These are phyloP conservation scores for Hypoxylon sp. DNA, from an alignment of 2,329 filamentous ascomycete genomes.

Conservation along the genomic window DNA sequence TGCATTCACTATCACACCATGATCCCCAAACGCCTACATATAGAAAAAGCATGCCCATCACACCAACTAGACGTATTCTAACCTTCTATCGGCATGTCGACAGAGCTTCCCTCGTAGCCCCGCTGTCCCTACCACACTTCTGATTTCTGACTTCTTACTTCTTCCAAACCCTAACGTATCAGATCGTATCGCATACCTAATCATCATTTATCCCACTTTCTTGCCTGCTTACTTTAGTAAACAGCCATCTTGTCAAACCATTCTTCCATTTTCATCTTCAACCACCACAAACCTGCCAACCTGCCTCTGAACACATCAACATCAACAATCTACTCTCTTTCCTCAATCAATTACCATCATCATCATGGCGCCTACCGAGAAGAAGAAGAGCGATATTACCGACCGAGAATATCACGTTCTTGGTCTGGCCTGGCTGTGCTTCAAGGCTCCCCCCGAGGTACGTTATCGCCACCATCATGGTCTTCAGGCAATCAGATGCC, in stretches of 20 bases:
- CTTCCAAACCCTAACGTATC: not conserved
- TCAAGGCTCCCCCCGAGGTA: slow-evolving; percentile 40
- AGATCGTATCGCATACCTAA: not conserved
- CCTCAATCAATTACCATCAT: not conserved
- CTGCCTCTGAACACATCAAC: not conserved
- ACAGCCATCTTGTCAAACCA: not conserved
- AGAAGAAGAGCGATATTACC: slow-evolving; percentile 30
- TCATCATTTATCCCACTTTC: not conserved
- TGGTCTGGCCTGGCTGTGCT: slow-evolving; percentile 40
- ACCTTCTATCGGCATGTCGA: not conserved
- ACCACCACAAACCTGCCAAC: not conserved
- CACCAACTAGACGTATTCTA: not conserved
- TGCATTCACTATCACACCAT: not conserved
- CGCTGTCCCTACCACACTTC: not conserved
- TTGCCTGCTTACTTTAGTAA: not conserved
- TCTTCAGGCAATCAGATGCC: not conserved
- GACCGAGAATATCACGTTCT: slow-evolving; percentile 41
- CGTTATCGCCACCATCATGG: not conserved
- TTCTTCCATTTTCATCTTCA: not conserved
- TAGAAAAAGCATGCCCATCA: slow-evolving; percentile 1
- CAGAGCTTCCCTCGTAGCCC: not conserved
- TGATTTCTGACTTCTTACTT: not conserved
- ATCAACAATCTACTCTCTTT: not conserved
- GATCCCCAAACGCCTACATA: not conserved
- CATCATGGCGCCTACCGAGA: slow-evolving; percentile 31